Evolutionary conservation across 108 stramenopile genomes (phyloP).

Genomic region (Fragilariopsis cylindrus): DNA sequence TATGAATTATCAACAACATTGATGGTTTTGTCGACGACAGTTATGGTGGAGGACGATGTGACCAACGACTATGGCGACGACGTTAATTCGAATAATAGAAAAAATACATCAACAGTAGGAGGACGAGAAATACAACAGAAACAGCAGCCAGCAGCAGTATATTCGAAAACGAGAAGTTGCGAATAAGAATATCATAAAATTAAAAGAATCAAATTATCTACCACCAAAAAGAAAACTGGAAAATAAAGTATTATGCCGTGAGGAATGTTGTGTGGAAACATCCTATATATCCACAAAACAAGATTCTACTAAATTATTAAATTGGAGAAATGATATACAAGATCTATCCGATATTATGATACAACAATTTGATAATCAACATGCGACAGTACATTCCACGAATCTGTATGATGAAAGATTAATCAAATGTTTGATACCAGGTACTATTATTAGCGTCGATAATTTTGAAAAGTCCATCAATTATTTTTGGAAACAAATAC

Average conservation of each 20-base stretch:
- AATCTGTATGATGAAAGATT: constrained; percentile 8
- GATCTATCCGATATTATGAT: constrained; percentile 32
- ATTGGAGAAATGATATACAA: constrained; percentile 14
- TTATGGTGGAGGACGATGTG: too few species aligned
- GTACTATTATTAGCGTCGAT: constrained; percentile 26
- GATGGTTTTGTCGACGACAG: too few species aligned
- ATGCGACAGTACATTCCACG: constrained; percentile 3
- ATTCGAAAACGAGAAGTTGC: neutral
- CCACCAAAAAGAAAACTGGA: too few species aligned
- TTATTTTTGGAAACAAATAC: constrained; percentile 20
- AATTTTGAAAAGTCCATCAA: neutral
- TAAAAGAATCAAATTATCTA: neutral
- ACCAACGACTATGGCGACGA: too few species aligned
- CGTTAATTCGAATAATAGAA: neutral
- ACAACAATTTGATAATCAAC: neutral
- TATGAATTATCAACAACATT: neutral
- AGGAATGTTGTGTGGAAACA: constrained; percentile 22
- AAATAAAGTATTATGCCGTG: constrained; percentile 4
- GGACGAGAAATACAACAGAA: too few species aligned
- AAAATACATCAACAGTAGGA: neutral
- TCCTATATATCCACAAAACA: constrained; percentile 27
- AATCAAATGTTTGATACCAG: constrained; percentile 30
- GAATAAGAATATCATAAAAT: neutral
- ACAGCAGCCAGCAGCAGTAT: too few species aligned
- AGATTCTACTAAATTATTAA: constrained; percentile 16